phyloP scores from a whole-genome alignment of 2,329 filamentous ascomycete genomes.

The Hysterium pulicare region DNA sequence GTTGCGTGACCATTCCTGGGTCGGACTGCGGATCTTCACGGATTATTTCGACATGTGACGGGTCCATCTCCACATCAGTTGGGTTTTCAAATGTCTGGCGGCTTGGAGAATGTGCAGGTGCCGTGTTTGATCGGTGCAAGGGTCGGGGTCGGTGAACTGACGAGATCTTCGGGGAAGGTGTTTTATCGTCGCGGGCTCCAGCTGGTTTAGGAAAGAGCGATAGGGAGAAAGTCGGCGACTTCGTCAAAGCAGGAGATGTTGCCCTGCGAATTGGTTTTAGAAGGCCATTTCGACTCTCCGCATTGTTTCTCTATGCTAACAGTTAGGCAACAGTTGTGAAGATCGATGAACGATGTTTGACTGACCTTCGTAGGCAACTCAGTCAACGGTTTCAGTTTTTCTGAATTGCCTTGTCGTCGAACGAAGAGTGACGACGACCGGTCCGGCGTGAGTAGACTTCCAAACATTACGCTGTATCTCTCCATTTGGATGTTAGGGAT shows the following conservation, averaged over 20 bases:
- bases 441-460: conserved; percentile 59
- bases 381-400: conserved; percentile 32
- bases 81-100: conserved; percentile 14
- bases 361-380: conserved; percentile 32
- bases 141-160: conserved; percentile 18
- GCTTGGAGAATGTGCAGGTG: conserved; percentile 27
- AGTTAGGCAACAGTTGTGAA: conserved; percentile 5
- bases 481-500: conserved; percentile 81
- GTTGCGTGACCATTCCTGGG: conserved; percentile 8
- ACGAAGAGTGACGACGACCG: conserved; percentile 29
- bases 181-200: conserved; percentile 11
- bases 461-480: conserved; percentile 93
- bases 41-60: conserved; percentile 2
- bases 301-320: conserved; percentile 13
- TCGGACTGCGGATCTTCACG: neutral
- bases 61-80: conserved; percentile 6
- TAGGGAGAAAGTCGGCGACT: conserved; percentile 25
- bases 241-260: conserved; percentile 29
- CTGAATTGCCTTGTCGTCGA: conserved; percentile 33
- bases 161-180: conserved; percentile 23
- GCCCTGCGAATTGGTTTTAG: conserved; percentile 27
- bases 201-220: conserved; percentile 31
- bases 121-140: conserved; percentile 27
- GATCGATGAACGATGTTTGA: conserved; percentile 3
- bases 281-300: conserved; percentile 13